These are phyloP conservation scores for Ophioceras dolichostomum DNA, from an alignment of 2,329 filamentous ascomycete species.

Conservation along the genomic window DNA sequence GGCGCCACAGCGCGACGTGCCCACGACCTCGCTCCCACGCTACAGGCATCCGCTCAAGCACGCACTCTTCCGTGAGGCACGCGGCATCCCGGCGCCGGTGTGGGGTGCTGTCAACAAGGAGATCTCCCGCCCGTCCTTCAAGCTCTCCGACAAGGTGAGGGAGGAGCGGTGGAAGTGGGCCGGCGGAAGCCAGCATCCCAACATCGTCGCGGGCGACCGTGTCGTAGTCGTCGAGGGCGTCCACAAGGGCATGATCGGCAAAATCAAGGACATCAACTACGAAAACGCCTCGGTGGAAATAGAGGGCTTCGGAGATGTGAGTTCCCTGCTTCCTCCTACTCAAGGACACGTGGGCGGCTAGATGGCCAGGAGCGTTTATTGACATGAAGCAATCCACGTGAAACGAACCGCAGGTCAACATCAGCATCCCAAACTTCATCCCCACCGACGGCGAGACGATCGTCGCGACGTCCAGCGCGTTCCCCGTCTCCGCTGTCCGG, in stretches of 20 bases:
- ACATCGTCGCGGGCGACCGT: conserved; percentile 58
- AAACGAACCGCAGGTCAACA: conserved; percentile 29
- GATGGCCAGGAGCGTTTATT: too few species aligned
- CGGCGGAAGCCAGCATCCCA: conserved; percentile 43
- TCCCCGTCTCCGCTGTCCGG: conserved; percentile 62
- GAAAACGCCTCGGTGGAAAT: conserved; percentile 47
- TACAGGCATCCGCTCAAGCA: not conserved
- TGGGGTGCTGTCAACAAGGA: conserved; percentile 1
- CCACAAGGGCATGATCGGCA: conserved; percentile 74
- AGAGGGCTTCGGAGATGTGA: conserved; percentile 51
- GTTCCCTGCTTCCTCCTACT: too few species aligned
- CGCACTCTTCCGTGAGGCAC: not conserved
- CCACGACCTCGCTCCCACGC: conserved; percentile 22
- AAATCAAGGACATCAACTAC: conserved; percentile 44
- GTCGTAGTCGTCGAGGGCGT: conserved; percentile 70
- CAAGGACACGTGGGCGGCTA: too few species aligned
- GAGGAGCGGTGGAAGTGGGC: conserved; percentile 39
- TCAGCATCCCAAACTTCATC: conserved; percentile 26
- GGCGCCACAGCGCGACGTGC: conserved; percentile 62
- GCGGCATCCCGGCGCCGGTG: not conserved
- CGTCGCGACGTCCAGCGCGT: conserved; percentile 35
- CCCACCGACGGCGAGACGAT: conserved; percentile 16
- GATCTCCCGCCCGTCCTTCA: not conserved
- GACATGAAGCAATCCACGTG: too few species aligned
- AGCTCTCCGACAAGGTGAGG: conserved; percentile 20